phyloP scores from a whole-genome alignment of 441 rosid genomes.

The Euphorbia celastroides region DNA sequence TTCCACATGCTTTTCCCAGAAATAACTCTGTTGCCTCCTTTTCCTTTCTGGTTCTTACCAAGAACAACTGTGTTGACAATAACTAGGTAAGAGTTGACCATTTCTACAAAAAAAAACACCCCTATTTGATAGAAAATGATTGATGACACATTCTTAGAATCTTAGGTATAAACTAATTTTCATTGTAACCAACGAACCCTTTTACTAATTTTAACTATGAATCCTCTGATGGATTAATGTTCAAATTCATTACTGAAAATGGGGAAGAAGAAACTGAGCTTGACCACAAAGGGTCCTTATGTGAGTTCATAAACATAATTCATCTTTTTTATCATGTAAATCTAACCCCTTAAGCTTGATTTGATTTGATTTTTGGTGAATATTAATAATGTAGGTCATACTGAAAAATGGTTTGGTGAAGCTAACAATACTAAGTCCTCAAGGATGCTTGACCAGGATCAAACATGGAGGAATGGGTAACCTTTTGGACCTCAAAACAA shows the following conservation, averaged over 20 bases:
- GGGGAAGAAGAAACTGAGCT: conserved; percentile 25
- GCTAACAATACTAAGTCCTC: conserved; percentile 31
- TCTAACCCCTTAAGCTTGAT: neutral
- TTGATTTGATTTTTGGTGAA: neutral
- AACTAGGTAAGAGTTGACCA: neutral
- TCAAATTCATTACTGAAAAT: neutral
- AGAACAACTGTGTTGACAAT: neutral
- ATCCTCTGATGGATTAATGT: neutral
- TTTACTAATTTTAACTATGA: neutral
- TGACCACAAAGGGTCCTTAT: conserved; percentile 22
- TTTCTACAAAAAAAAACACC: neutral
- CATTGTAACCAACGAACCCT: conserved; percentile 26
- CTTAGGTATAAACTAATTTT: conserved; percentile 2
- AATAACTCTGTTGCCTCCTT: too few relatives aligned
- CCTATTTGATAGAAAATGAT: too few relatives aligned
- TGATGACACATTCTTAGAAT: neutral
- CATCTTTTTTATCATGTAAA: too few relatives aligned
- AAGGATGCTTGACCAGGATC: conserved; percentile 27
- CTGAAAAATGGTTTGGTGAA: conserved; percentile 28
- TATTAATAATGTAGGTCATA: conserved; percentile 24
- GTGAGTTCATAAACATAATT: conserved; percentile 10
- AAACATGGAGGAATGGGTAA: conserved; percentile 37
- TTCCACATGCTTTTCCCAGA: too few relatives aligned
- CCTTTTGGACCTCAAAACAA: conserved; percentile 30
- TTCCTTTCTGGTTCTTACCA: too few relatives aligned